Conservation (phyloP, 1,139 yeast species). For the Yamadazyma triangularis region DNA sequence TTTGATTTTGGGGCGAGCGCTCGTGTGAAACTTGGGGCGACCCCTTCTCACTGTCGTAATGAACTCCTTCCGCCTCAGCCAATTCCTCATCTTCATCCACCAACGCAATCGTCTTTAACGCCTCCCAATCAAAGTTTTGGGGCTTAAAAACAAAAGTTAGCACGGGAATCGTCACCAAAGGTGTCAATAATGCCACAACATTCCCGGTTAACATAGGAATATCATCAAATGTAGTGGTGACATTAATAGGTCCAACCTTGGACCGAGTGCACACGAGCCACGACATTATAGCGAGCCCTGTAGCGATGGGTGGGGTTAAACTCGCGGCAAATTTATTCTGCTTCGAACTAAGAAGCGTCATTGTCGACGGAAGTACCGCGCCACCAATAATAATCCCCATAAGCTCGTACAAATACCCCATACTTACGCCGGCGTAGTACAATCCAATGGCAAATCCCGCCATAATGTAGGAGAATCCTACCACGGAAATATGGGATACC, state of each 20-base stretch:
- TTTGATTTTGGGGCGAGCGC: too few relatives aligned
- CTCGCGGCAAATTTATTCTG: constrained; percentile 62
- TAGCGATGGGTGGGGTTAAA: constrained; percentile 58
- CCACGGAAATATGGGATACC: constrained; percentile 63
- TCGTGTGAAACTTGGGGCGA: constrained; percentile 24
- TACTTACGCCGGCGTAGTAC: constrained; percentile 73
- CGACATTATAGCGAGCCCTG: constrained; percentile 56
- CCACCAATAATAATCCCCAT: constrained; percentile 88
- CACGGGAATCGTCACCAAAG: constrained; percentile 63
- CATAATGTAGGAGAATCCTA: constrained; percentile 65
- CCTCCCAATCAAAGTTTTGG: constrained; percentile 73
- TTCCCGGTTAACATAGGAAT: constrained; percentile 86
- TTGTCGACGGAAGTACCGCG: constrained; percentile 74
- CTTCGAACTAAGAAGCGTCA: constrained; percentile 64
- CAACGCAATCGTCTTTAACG: constrained; percentile 57
- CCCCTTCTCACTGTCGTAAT: constrained; percentile 24
- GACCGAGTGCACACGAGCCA: constrained; percentile 63
- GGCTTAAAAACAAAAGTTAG: constrained; percentile 61
- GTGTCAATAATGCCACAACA: constrained; percentile 73
- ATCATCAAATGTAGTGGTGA: constrained; percentile 67
- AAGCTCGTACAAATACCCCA: constrained; percentile 82
- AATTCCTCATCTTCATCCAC: constrained; percentile 61
- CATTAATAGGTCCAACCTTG: constrained; percentile 48
- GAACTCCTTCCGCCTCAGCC: constrained; percentile 31
- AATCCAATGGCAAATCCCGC: constrained; percentile 81